Percentiles rank a stretch among this genome's conserved stretches.
Conservation (phyloP, 176 grass and related monocot genomes). For the Oryza longistaminata region DNA sequence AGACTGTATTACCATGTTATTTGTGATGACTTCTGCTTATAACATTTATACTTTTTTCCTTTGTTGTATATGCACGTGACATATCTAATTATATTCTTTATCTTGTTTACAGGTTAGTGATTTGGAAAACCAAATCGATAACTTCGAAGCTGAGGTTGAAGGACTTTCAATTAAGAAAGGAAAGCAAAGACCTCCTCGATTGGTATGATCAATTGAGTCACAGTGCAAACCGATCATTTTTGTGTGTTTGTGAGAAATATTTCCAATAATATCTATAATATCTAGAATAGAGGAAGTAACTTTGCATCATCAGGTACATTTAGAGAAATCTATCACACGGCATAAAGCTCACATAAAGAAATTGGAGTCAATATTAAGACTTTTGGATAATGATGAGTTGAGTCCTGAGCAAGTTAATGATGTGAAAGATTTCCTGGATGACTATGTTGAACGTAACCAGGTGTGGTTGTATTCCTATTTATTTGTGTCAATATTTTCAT, state of each 20-base stretch:
- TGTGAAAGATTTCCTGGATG: slow-evolving; percentile 95
- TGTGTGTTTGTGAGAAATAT: slow-evolving; percentile 26
- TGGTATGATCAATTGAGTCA: slow-evolving; percentile 57
- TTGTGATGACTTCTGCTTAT: slow-evolving; percentile 29
- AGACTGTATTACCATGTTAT: neutral
- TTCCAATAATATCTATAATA: slow-evolving; percentile 23
- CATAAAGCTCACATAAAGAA: slow-evolving; percentile 99
- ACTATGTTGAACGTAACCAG: slow-evolving; percentile 99
- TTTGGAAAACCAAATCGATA: slow-evolving; percentile 95
- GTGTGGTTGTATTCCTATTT: slow-evolving; percentile 40
- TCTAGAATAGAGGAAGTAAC: slow-evolving; percentile 26
- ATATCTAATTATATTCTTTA: slow-evolving; percentile 16
- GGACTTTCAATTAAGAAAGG: slow-evolving; percentile 97
- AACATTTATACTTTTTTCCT: neutral
- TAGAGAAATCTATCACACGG: slow-evolving; percentile 86
- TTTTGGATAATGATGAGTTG: slow-evolving; percentile 97
- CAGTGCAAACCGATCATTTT: slow-evolving; percentile 23
- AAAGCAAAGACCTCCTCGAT: slow-evolving; percentile 80
- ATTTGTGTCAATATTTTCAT: slow-evolving; percentile 19
- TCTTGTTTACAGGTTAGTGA: slow-evolving; percentile 73
- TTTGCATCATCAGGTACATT: slow-evolving; percentile 73
- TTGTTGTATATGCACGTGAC: neutral
- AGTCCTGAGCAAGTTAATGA: slow-evolving; percentile 99
- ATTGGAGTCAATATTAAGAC: slow-evolving; percentile 93
- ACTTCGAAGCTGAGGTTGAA: slow-evolving; percentile 98